These are phyloP conservation scores for Chlorella sp. DNA, from an alignment of 139 green algal genomes.

Conservation along the genomic window DNA sequence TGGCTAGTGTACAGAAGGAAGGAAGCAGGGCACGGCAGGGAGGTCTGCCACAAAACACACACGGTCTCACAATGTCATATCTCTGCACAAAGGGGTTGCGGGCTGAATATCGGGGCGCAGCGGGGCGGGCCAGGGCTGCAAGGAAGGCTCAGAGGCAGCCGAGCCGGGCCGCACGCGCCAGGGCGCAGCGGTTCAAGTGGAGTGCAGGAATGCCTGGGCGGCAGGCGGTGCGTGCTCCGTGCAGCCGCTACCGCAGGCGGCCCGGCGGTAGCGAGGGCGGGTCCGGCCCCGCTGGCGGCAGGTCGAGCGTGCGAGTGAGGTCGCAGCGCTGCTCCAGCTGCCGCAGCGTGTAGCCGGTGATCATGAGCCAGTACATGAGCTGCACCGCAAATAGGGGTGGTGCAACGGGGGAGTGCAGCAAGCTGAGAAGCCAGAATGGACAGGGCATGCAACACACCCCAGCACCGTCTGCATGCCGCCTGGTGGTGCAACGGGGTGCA, in stretches of 20 bases:
- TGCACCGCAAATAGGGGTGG: background rate
- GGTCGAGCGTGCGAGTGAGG: conserved; percentile 24
- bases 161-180: background rate
- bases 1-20: background rate
- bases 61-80: background rate
- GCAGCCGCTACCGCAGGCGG: background rate
- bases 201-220: background rate
- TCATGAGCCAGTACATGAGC: conserved; percentile 83
- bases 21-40: background rate
- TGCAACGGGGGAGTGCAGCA: too few species aligned
- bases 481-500: too few species aligned
- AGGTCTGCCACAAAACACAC: background rate
- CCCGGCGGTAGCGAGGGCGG: conserved; percentile 13
- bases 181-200: background rate
- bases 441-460: too few species aligned
- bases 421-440: too few species aligned
- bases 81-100: background rate
- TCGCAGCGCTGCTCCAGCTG: conserved; percentile 62
- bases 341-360: conserved; percentile 76
- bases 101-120: background rate
- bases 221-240: background rate
- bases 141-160: background rate
- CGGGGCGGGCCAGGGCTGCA: background rate
- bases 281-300: background rate
- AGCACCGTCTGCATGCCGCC: too few species aligned